Evolutionary conservation across 2,329 filamentous ascomycete genomes (phyloP), one percentile per base, ranked within the genome.

Genomic region (Periconia digitata): DNA sequence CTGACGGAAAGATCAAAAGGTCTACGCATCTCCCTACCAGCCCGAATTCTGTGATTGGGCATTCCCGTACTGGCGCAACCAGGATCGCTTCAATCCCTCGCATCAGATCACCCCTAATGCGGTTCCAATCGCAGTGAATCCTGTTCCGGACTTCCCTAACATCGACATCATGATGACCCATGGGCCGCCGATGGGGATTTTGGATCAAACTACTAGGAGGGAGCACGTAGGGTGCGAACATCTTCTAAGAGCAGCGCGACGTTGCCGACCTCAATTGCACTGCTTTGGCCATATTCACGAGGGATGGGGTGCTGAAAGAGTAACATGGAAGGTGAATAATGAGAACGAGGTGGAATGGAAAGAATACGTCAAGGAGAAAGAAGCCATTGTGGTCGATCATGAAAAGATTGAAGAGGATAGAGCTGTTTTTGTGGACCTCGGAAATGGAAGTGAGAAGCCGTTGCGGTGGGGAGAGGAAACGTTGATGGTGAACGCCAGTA

Each of bases 231-330:
- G 84, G 0, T 85, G 83, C 63, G 69, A 75, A 40, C 75, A 79
- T 57, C 68, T 86, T 1, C 70, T 81, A 1, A 67, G 71, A 1
- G 83, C 83, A 0, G 67, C 79, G 1, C 66, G 72, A 44, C 72
- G 81, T 6, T 76, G 75, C 8, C 72, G 70, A 43, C 84, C 84
- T 0, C 63, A 68, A 3, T 43, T 86, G n/a, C 80, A 85, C 60
- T 80, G 80, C 53, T 86, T 85, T 59, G 83, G 83, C 0, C 83
- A 85, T 67, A 84, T 85, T 16, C 82, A 85, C 58, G 79, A 82
- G 58, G 79, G 71, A 0, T 72, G 66, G 66, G 69, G 69, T 15
- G 68, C 65, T 8, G 59, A 66, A 53, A 65, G 58, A 24, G 65
- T 76, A 8, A 47, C 16, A 8, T 78, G 75, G 77, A 51, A 63